These are phyloP conservation scores for Teunomyces barrocoloradensis DNA, from an alignment of 805 yeast species.

Conservation along the genomic window DNA sequence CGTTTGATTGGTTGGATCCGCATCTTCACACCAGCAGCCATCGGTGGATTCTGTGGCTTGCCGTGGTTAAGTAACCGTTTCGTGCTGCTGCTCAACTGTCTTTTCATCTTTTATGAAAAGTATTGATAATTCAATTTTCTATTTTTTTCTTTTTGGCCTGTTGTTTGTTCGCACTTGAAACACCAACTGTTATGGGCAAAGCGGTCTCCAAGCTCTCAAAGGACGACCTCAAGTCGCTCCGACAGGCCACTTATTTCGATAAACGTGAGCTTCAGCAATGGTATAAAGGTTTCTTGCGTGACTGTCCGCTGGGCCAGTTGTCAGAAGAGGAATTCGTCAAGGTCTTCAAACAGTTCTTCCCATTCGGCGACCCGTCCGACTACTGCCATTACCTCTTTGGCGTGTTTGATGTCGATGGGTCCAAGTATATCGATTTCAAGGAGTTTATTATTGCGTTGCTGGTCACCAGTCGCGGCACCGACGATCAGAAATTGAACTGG, in stretches of 20 bases:
- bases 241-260: slow-evolving; percentile 86
- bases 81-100: not conserved
- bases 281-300: slow-evolving; percentile 94
- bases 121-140: not conserved
- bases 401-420: slow-evolving; percentile 80
- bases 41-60: slow-evolving; percentile 41
- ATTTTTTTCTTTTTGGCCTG: not conserved
- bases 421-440: slow-evolving; percentile 83
- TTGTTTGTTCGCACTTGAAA: not conserved
- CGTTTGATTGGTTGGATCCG: slow-evolving; percentile 80
- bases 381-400: slow-evolving; percentile 86
- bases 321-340: slow-evolving; percentile 84
- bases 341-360: slow-evolving; percentile 94
- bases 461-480: slow-evolving; percentile 79
- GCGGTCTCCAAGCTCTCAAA: slow-evolving; percentile 89
- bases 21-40: slow-evolving; percentile 49
- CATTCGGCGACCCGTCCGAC: slow-evolving; percentile 95
- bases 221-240: slow-evolving; percentile 81
- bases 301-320: slow-evolving; percentile 88
- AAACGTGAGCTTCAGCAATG: slow-evolving; percentile 95
- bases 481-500: slow-evolving; percentile 86
- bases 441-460: slow-evolving; percentile 88
- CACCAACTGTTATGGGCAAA: slow-evolving; percentile 67
- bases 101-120: not conserved
- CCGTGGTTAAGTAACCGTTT: slow-evolving; percentile 28